A percentile compares a stretch with the other conserved stretches of the same genome.
phyloP scores from a whole-genome alignment of 2,329 filamentous ascomycete genomes.

The Tympanopsis confertula region DNA sequence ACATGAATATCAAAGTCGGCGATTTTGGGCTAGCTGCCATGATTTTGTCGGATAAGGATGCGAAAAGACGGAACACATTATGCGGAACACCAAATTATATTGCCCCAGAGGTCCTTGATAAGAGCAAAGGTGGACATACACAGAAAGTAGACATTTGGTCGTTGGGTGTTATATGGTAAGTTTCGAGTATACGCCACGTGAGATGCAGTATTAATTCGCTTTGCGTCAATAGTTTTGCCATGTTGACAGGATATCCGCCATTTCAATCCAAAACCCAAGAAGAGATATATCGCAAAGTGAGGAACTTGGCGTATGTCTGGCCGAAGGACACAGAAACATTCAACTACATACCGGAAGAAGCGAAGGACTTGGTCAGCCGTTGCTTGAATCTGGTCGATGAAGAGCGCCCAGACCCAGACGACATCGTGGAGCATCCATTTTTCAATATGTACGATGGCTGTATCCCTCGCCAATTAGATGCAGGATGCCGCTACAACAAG shows the following conservation, averaged over 20 bases:
- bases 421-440: constrained; percentile 40
- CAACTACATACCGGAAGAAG: constrained; percentile 32
- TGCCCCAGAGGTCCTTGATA: constrained; percentile 54
- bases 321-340: constrained; percentile 26
- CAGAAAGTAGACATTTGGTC: constrained; percentile 53
- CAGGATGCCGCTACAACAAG: constrained; percentile 20
- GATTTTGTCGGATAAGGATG: constrained; percentile 45
- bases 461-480: constrained; percentile 28
- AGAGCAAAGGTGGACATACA: constrained; percentile 57
- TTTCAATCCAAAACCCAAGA: constrained; percentile 52
- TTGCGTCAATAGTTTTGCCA: constrained; percentile 50
- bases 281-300: constrained; percentile 39
- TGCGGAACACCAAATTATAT: constrained; percentile 65
- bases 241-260: constrained; percentile 55
- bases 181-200: too few species aligned
- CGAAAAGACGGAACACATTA: constrained; percentile 53
- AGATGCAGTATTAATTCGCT: constrained; percentile 37
- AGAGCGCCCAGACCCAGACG: constrained; percentile 35
- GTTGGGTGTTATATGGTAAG: constrained; percentile 43
- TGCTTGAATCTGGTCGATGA: constrained; percentile 40
- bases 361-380: constrained; percentile 35
- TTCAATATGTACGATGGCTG: constrained; percentile 37
- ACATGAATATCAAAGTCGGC: constrained; percentile 62
- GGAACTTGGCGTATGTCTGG: constrained; percentile 33
- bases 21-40: constrained; percentile 56